Base-by-base conservation (phyloP, 768 basidiomycete species). In the Wakefieldia striispora region DNA sequence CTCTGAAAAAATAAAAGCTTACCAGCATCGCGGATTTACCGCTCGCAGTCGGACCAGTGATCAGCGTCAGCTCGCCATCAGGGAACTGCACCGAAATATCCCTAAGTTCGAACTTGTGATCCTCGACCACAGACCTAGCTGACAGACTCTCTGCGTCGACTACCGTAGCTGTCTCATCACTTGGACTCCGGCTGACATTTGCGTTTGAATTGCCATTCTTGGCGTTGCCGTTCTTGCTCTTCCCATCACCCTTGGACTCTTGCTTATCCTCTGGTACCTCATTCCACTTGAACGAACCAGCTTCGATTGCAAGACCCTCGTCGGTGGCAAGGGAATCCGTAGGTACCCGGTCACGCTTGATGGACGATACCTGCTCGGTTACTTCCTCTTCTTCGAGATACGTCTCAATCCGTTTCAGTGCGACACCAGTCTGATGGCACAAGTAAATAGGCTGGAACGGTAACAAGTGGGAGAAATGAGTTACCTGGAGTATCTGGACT, bases 401-500 rank as follows among this genome's bases (percentile, higher is more conserved):
- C 2, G 71, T 76, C 40, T 79, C 75, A 47, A 87, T 83, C 34
- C 84, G 81, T 21, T 78, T 68, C 31, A 86, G 61, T 1, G 83
- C 75, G 3, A 87, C 83, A 17, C 74, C 69, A 0, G 80, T 76
- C 69, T 83, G 41, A 23, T 48, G 8, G n/a, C 8, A 23, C 16
- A n/a, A 42, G 12, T 27, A 16, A 33, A 40, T 21, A 12, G 43
- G 9, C 14, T 1, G 3, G 10, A n/a, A 0, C 10, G n/a, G 33
- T n/a, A 1, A 3, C 11, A 6, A 24, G 19, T 9, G 10, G 7
- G 6, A 17, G 19, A 21, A 6, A 36, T 29, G 7, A 13, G 3
- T 47, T 45, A 66, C 73, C 63, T 88, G 86, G 3, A 93, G 74
- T 20, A 93, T 72, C 41, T 88, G 82, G 8, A 94, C 86, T 40